Conservation (phyloP, 2,329 filamentous ascomycete genomes). For the Lecanosticta acicola region DNA sequence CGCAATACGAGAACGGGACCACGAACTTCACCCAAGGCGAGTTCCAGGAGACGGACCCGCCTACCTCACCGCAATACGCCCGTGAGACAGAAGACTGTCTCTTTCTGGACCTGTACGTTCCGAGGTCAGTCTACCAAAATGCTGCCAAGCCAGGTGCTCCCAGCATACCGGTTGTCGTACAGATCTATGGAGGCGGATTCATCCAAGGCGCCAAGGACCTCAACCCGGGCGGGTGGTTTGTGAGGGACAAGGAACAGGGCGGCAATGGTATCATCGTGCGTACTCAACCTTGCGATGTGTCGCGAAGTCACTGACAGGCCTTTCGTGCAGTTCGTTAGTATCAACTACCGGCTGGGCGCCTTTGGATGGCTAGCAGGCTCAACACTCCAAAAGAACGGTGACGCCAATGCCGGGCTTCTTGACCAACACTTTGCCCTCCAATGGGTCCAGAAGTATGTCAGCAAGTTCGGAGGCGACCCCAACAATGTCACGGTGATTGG, state of each 20-base stretch:
- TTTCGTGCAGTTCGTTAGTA: conserved; percentile 35
- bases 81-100: conserved; percentile 38
- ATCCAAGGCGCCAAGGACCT: conserved; percentile 6
- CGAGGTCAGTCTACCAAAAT: conserved; percentile 32
- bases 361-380: conserved; percentile 46
- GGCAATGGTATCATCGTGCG: conserved; percentile 17
- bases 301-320: no score
- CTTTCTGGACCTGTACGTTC: conserved; percentile 37
- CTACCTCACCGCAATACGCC: conserved; percentile 9
- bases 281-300: no score
- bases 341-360: conserved; percentile 47
- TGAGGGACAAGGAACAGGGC: conserved; percentile 7
- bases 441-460: conserved; percentile 52
- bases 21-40: conserved; percentile 13
- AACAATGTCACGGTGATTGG: conserved; percentile 40
- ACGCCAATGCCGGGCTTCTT: conserved; percentile 46
- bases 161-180: conserved; percentile 37
- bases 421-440: conserved; percentile 53
- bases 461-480: conserved; percentile 41
- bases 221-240: conserved; percentile 8
- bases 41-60: conserved; percentile 14
- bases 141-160: conserved; percentile 26
- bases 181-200: conserved; percentile 42
- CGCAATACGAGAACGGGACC: conserved; percentile 20
- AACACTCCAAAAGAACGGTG: conserved; percentile 39